Evolutionary conservation across 257 asterid genomes (phyloP), one percentile per base, ranked within the genome.

Genomic region (Mentha longifolia): DNA sequence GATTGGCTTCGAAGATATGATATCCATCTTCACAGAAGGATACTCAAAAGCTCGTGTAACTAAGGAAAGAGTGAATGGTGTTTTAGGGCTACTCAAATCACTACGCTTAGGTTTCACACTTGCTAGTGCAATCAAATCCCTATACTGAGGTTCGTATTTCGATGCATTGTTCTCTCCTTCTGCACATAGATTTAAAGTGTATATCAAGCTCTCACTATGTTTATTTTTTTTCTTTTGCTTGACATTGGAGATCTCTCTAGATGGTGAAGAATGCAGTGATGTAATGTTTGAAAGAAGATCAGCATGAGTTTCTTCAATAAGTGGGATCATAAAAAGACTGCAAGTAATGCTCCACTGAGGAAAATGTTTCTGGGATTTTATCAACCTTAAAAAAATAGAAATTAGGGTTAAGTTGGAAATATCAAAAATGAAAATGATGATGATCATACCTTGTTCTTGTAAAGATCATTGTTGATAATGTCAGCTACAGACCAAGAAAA

Each of bases 301-400:
- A 22, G 97, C 93, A 35, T 66, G 96, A 0, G 89, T 87, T 77
- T 92, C 97, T 70, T 87, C 97, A 43, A 89, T 50, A n/a, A 50
- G 86, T 8, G 96, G 90, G 47, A 33, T 33, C 25, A 72, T n/a
- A 37, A 87, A 87, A 91, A 41, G 96, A 89, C 66, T 71, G 52
- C 54, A 84, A 59, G 77, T 87, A 91, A 25, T 81, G 64, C 10
- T 69, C 9, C 5, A 72, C 61, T 9, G 90, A 85, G 33, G 66
- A 25, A 65, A 85, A 89, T 9, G 85, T 80, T 13, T 59, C 63
- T 0, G 15, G 10, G 15, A 57, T 81, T 45, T 4, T 49, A 28
- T 76, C 59, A 35, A 89, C 92, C 96, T 91, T 78, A 70, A 9
- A 7, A 35, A 35, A 5, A 5, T 35, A 0, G 1, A 35, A 7